A percentile compares a stretch with the other conserved stretches of the same genome.
Conservation (phyloP, 805 yeast genomes). For the Metschnikowia bowlesiae region DNA sequence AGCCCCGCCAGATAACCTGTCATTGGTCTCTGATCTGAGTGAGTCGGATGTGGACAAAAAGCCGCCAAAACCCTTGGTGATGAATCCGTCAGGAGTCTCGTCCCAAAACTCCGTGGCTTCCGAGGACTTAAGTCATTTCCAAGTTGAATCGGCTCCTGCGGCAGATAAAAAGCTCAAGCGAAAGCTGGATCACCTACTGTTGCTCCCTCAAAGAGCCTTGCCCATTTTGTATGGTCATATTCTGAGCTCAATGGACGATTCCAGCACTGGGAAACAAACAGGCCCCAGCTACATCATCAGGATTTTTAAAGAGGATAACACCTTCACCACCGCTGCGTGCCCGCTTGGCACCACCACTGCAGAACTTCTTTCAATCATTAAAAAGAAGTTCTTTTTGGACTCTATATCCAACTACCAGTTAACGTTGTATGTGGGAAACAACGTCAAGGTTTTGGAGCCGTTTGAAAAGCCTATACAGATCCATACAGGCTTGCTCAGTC, state of each 20-base stretch:
- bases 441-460: conserved; percentile 66
- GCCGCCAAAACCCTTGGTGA: not conserved
- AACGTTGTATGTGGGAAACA: conserved; percentile 69
- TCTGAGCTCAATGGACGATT: not conserved
- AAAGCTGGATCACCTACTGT: conserved; percentile 8
- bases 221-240: conserved; percentile 33
- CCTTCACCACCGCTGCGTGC: conserved; percentile 79
- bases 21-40: conserved; percentile 11
- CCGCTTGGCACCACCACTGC: conserved; percentile 72
- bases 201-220: conserved; percentile 14
- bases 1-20: conserved; percentile 2
- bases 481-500: conserved; percentile 64
- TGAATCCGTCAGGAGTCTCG: not conserved
- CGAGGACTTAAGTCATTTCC: not conserved
- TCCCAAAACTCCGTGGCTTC: not conserved
- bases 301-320: conserved; percentile 77
- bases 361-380: conserved; percentile 66
- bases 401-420: conserved; percentile 69
- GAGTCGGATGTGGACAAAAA: conserved; percentile 7
- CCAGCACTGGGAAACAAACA: conserved; percentile 6
- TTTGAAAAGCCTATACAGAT: conserved; percentile 74
- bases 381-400: conserved; percentile 72
- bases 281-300: conserved; percentile 52
- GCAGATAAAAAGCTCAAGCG: conserved; percentile 6
- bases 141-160: not conserved